Evolutionary conservation across 2,329 filamentous ascomycete genomes (phyloP), one percentile per base, ranked within the genome.

Genomic region (Xylaria sp.): DNA sequence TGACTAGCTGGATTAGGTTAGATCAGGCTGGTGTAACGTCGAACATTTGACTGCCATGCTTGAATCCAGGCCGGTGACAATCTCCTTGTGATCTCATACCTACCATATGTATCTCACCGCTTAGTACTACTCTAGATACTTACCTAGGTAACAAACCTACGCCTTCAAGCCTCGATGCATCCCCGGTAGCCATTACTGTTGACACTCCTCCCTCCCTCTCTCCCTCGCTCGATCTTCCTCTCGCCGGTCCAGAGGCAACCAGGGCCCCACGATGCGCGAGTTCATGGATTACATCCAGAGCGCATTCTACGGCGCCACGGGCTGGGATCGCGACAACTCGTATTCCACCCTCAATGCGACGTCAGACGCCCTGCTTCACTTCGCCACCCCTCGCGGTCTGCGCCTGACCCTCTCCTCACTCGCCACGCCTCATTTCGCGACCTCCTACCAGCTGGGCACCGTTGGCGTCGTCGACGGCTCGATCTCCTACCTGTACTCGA

Each of bases 271-370:
- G 63, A 98, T 98, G 94, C 90, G 96, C 84, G 92, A 94, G 83
- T 98, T 97, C 85, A 97, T 98, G 93, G 94, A 97, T 83, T 95
- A 97, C 85, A 91, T 98, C 84, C 94, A 97, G 83, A 88, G 92
- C 83, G 92, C 93, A 77, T 98, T 97, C 83, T 93, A 94, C 81
- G 87, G 92, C 79, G 91, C 92, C 66, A 94, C 94, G 55, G 88
- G 91, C 80, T 98, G 94, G 94, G 92, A 94, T 79, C 87, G 90
- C 77, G 94, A 98, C 84, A 97, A 97, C 82, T 96, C 93, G 69
- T 98, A 98, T 83, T 91, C 93, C 74, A 89, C 91, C 73, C 85
- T 98, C 77, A 97, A 94, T 75, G 90, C 91, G 67, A 97, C 94
- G 3, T 90, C 93, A 57, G 89, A 94, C 84, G 92, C 93, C 72